Evolutionary conservation across 2,329 filamentous ascomycete species (phyloP).

Genomic region (Dendryphion nanum): DNA sequence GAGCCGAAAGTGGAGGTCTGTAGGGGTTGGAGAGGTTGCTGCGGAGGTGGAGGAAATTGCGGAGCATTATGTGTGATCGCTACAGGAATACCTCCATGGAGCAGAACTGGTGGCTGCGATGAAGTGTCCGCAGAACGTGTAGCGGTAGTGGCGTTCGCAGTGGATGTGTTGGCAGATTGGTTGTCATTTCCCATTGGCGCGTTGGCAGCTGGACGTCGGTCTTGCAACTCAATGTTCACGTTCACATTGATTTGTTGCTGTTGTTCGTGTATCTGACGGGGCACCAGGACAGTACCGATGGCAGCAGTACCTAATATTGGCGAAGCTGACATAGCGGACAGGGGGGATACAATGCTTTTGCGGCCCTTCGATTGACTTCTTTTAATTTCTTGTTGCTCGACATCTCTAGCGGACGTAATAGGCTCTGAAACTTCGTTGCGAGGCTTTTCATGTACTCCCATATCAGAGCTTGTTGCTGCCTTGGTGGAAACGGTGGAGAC

Average conservation of each 20-base stretch:
- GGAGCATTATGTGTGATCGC: not conserved
- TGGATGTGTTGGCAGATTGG: too few relatives aligned
- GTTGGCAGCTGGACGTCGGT: conserved; percentile 2
- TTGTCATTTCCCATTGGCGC: too few relatives aligned
- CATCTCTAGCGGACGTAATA: not conserved
- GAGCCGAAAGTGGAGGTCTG: too few relatives aligned
- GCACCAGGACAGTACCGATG: conserved; percentile 31
- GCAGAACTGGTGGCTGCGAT: not conserved
- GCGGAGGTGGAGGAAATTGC: conserved; percentile 10
- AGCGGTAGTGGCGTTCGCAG: not conserved
- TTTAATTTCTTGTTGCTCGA: conserved; percentile 1
- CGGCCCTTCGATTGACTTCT: conserved; percentile 11
- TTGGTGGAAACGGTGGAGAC: not conserved
- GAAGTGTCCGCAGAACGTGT: not conserved
- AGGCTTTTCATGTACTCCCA: not conserved
- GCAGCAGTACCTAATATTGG: conserved; percentile 32
- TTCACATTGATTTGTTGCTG: conserved; percentile 19
- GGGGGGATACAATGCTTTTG: conserved; percentile 20
- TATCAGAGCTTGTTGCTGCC: not conserved
- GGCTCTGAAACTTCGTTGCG: not conserved
- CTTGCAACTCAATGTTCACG: conserved; percentile 22
- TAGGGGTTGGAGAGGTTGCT: too few relatives aligned
- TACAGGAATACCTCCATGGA: not conserved
- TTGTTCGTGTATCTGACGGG: conserved; percentile 27
- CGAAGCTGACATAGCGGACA: conserved; percentile 29